phyloP scores from a whole-genome alignment of 1,284 basidiomycete genomes.

The Neolentinus lepideus region DNA sequence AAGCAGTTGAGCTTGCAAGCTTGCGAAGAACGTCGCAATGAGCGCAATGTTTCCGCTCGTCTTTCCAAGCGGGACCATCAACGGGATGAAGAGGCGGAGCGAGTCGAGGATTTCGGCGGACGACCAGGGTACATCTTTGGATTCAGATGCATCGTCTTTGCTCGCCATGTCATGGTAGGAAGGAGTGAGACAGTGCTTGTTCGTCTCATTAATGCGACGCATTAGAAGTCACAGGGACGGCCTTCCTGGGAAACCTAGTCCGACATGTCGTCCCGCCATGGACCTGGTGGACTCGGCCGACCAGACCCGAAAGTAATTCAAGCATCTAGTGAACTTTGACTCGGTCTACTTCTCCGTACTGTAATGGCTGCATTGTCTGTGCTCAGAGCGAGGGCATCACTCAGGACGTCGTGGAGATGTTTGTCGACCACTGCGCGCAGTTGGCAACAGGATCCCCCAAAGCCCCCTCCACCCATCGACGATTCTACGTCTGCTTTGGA shows the following conservation, averaged over 20 bases:
- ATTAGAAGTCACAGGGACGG: no score
- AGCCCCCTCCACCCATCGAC: slow-evolving; percentile 66
- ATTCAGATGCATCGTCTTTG: no score
- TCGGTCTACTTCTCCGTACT: background rate
- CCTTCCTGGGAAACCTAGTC: background rate
- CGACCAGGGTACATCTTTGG: no score
- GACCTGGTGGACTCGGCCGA: background rate
- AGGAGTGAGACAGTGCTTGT: no score
- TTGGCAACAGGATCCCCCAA: slow-evolving; percentile 19
- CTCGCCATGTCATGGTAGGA: no score
- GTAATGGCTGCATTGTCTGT: background rate
- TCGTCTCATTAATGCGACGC: no score
- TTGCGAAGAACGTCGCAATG: no score
- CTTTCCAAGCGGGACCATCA: no score
- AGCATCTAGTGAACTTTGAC: background rate
- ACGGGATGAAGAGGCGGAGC: no score
- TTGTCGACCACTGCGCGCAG: background rate
- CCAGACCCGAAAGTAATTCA: background rate
- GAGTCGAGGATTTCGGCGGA: no score
- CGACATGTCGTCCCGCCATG: background rate
- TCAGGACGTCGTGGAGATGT: background rate
- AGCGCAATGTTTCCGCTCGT: no score
- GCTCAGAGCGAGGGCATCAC: background rate
- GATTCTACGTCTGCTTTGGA: slow-evolving; percentile 93
- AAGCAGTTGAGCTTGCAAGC: no score